These are phyloP conservation scores for Apiospora rasikravindrae DNA, from an alignment of 2,329 filamentous ascomycete genomes.

Conservation along the genomic window DNA sequence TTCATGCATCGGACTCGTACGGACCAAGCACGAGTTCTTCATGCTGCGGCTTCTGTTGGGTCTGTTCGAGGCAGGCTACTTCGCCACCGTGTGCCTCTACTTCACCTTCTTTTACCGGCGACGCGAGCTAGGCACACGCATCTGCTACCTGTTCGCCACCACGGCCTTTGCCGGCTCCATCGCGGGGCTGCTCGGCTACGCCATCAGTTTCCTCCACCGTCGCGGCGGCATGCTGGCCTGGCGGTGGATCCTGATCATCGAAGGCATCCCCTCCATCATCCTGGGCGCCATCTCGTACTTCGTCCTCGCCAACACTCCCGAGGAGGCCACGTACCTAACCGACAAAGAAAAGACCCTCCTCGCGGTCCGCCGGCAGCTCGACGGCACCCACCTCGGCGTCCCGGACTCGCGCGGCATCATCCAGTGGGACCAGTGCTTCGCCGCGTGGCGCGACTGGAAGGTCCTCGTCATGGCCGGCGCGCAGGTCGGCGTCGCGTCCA, in stretches of 20 bases:
- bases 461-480: constrained; percentile 53
- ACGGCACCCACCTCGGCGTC: constrained; percentile 11
- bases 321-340: constrained; percentile 25
- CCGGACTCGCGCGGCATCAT: constrained; percentile 45
- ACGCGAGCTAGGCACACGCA: constrained; percentile 1
- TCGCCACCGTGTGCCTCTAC: constrained; percentile 14
- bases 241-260: constrained; percentile 71
- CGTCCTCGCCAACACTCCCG: constrained; percentile 58
- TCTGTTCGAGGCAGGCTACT: constrained; percentile 3
- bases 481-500: constrained; percentile 52
- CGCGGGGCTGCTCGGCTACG: constrained; percentile 34
- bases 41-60: neutral
- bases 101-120: constrained; percentile 17
- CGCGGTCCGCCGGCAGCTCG: neutral
- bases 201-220: constrained; percentile 31
- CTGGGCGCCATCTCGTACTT: constrained; percentile 59
- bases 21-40: neutral
- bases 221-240: constrained; percentile 50
- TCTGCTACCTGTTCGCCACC: constrained; percentile 15
- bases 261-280: constrained; percentile 53
- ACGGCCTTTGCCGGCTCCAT: constrained; percentile 10
- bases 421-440: constrained; percentile 47
- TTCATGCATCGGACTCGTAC: neutral
- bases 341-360: neutral
- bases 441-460: constrained; percentile 41